Percentiles rank a stretch among this genome's conserved stretches.
Conservation (phyloP, 2,329 filamentous ascomycete species). For the Verticillium isaacii region DNA sequence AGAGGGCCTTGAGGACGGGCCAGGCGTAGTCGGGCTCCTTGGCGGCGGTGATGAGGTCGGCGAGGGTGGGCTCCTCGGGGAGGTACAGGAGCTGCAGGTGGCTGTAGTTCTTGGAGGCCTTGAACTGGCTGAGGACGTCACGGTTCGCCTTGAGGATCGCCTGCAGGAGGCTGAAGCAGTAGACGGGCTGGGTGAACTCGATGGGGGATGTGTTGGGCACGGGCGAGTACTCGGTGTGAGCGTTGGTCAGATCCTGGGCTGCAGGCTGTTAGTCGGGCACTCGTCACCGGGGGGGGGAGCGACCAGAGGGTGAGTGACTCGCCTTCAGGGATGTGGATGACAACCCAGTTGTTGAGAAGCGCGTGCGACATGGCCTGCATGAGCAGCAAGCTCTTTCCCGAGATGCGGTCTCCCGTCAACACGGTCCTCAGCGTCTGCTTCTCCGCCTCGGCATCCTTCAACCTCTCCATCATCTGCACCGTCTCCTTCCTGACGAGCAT, state of each 20-base stretch:
- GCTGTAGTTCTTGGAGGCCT: conserved; percentile 39
- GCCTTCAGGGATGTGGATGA: conserved; percentile 89
- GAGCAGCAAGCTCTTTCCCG: conserved; percentile 83
- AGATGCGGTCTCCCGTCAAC: conserved; percentile 65
- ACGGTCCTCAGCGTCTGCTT: conserved; percentile 60
- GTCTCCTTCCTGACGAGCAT: conserved; percentile 75
- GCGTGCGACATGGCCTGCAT: conserved; percentile 81
- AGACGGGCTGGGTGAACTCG: conserved; percentile 74
- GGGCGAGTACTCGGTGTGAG: conserved; percentile 73
- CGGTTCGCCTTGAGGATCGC: conserved; percentile 71
- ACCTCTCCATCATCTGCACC: conserved; percentile 60
- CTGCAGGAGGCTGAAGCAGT: conserved; percentile 69
- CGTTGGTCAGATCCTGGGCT: conserved; percentile 80
- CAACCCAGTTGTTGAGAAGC: conserved; percentile 79
- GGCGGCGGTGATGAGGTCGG: conserved; percentile 64
- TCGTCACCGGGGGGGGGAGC: background rate
- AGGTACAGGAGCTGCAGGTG: conserved; percentile 51
- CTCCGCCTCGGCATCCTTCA: conserved; percentile 50
- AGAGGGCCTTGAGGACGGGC: conserved; percentile 75
- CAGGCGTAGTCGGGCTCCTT: conserved; percentile 74
- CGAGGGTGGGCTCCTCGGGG: conserved; percentile 57
- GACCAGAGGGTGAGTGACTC: conserved; percentile 26
- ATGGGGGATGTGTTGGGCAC: conserved; percentile 53
- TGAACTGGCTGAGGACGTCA: conserved; percentile 50
- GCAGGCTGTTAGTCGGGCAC: conserved; percentile 6